phyloP scores from a whole-genome alignment of 2,329 filamentous ascomycete genomes.

The Alternaria atra region DNA sequence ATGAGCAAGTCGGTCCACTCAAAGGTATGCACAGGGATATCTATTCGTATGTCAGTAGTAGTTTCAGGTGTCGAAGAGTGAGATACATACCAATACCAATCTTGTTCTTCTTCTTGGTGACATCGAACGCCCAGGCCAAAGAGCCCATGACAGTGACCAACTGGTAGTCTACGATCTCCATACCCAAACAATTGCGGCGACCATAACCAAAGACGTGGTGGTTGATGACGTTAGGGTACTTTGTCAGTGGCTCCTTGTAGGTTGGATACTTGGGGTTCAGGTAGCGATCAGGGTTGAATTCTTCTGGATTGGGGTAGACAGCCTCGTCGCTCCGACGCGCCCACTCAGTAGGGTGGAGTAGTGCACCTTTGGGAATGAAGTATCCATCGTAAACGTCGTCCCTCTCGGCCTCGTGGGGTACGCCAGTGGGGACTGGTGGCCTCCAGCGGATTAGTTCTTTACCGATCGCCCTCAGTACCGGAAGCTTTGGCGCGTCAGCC shows the following conservation, averaged over 20 bases:
- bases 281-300: slow-evolving; percentile 67
- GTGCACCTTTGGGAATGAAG: slow-evolving; percentile 26
- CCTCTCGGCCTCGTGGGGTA: slow-evolving; percentile 20
- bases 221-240: slow-evolving; percentile 19
- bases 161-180: slow-evolving; percentile 24
- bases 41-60: background rate
- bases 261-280: slow-evolving; percentile 45
- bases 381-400: slow-evolving; percentile 31
- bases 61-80: background rate
- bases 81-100: background rate
- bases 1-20: slow-evolving; percentile 12
- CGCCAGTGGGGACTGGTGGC: slow-evolving; percentile 23
- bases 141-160: slow-evolving; percentile 17
- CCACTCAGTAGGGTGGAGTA: slow-evolving; percentile 28
- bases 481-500: slow-evolving; percentile 16
- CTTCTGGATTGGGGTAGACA: slow-evolving; percentile 67
- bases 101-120: slow-evolving; percentile 10
- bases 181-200: slow-evolving; percentile 21
- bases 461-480: slow-evolving; percentile 18
- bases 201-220: slow-evolving; percentile 25
- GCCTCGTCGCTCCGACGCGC: slow-evolving; percentile 65
- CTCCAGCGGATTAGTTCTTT: slow-evolving; percentile 31
- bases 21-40: background rate
- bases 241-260: slow-evolving; percentile 20
- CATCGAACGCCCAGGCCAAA: slow-evolving; percentile 26